phyloP scores from a whole-genome alignment of 768 basidiomycete genomes.

The Russula lepida region DNA sequence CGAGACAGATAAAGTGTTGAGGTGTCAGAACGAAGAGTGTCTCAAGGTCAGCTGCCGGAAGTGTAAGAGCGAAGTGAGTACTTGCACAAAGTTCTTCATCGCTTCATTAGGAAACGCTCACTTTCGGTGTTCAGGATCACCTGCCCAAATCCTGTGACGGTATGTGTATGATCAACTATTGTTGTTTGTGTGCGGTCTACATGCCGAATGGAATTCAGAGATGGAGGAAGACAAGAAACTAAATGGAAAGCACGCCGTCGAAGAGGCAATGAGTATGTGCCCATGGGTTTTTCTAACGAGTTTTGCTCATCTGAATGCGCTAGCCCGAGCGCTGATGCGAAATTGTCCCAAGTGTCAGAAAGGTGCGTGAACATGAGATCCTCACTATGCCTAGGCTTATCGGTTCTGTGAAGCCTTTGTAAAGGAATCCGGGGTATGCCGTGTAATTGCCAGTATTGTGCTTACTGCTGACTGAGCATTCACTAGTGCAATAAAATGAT shows the following conservation, averaged over 20 bases:
- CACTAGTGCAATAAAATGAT: conserved; percentile 87
- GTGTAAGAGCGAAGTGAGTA: conserved; percentile 64
- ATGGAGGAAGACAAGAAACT: conserved; percentile 65
- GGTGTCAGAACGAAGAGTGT: conserved; percentile 56
- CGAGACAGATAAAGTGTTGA: conserved; percentile 31
- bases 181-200: neutral
- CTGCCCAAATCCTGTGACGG: conserved; percentile 76
- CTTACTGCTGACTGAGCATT: neutral
- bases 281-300: neutral
- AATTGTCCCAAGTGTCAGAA: conserved; percentile 83
- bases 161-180: conserved; percentile 23
- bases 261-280: conserved; percentile 85
- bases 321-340: conserved; percentile 76
- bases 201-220: conserved; percentile 37
- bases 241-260: conserved; percentile 68
- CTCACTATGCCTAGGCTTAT: neutral
- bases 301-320: conserved; percentile 7
- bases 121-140: conserved; percentile 50
- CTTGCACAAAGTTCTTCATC: neutral
- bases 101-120: neutral
- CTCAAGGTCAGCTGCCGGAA: conserved; percentile 66
- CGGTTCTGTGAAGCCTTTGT: conserved; percentile 50
- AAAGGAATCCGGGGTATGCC: conserved; percentile 66
- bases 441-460: neutral
- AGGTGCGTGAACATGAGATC: conserved; percentile 33